Evolutionary conservation across 2,329 filamentous ascomycete species (phyloP), one percentile per base, ranked within the genome.

Genomic region (Neocucurbitaria cava): DNA sequence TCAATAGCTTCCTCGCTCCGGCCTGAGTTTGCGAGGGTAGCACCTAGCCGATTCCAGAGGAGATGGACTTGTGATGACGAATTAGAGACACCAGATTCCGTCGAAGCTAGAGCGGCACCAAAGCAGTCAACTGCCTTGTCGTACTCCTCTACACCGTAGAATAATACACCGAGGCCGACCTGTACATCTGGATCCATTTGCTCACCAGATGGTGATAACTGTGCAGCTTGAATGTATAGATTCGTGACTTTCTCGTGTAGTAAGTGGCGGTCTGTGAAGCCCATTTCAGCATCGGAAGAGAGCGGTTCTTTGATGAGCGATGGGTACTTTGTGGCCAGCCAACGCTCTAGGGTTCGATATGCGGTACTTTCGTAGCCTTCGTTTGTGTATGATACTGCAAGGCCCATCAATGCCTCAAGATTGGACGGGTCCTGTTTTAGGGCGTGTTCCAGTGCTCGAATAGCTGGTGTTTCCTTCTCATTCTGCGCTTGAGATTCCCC

Each of bases 71-170:
- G 92, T 69, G 89, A 88, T 67, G 88, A 87, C 59, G 91, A 88
- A 78, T 97, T 98, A 55, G 88, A 89, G 8, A 87, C 86, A 54
- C 95, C 95, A 31, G 88, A 85, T 76, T 96, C 92, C 0, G 91
- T 92, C 21, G 87, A 91, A 54, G 91, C 90, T 21, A 99, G 86
- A 0, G 96, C 94, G 0, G 94, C 89, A 51, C 89, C 90, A 85
- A 99, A 99, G 82, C 96, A 99, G 81, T 99, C 95, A 33, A 99
- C 94, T 0, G 95, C 95, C 80, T 99, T 99, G 74, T 95, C 91
- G 80, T 97, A 98, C 73, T 98, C 94, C 77, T 99, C 95, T 26
- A 91, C 92, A 46, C 94, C 95, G 78, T 99, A 99, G 81, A 99
- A 98, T 15, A 99, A 85, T 4, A 99, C 95, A 31, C 96, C 96